These are phyloP conservation scores for Aquilaria malaccensis DNA, from an alignment of 345 rosid species.

Conservation along the genomic window DNA sequence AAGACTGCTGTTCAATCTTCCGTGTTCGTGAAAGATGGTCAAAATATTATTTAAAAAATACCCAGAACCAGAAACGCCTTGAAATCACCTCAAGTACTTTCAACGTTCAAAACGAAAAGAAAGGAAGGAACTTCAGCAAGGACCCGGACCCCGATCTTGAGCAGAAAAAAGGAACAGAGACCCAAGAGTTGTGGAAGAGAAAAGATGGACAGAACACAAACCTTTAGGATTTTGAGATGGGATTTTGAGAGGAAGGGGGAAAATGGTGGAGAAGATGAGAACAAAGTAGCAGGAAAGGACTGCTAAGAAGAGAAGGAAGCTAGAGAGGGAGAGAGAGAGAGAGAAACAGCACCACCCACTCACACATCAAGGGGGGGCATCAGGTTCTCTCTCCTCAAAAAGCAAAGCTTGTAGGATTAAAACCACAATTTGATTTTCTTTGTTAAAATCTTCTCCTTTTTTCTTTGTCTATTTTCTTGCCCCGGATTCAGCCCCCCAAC, in stretches of 20 bases:
- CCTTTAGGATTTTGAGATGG: too few relatives aligned
- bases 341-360: conserved; percentile 57
- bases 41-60: background rate
- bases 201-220: conserved; percentile 1
- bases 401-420: conserved; percentile 19
- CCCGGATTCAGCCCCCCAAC: too few relatives aligned
- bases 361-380: conserved; percentile 54
- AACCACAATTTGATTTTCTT: conserved; percentile 7
- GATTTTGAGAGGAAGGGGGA: background rate
- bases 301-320: background rate
- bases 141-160: too few relatives aligned
- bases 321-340: conserved; percentile 11
- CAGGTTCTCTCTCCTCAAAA: conserved; percentile 40
- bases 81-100: background rate
- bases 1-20: background rate
- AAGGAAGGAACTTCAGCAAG: background rate
- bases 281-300: background rate
- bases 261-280: background rate
- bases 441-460: too few relatives aligned
- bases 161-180: too few relatives aligned
- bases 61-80: background rate
- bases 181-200: background rate
- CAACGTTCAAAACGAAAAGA: background rate
- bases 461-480: too few relatives aligned
- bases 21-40: background rate